Evolutionary conservation across 495 filamentous ascomycete genomes (phyloP).

Genomic region (Parmelia sp.): DNA sequence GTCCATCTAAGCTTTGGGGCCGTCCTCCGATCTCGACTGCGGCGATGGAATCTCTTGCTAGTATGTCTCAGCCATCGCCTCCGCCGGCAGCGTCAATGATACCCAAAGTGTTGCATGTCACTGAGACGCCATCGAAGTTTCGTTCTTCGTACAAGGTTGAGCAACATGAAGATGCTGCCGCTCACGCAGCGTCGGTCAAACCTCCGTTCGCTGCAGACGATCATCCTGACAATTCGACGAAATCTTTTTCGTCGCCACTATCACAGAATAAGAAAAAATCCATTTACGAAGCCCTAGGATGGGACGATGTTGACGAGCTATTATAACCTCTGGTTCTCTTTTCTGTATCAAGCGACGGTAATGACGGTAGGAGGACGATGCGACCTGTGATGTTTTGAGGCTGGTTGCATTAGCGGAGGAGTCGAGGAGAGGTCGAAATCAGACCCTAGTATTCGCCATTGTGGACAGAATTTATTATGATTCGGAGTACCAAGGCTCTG

Average conservation of each 20-base stretch:
- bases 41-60: neutral
- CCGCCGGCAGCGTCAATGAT: neutral
- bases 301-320: conserved; percentile 60
- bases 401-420: neutral
- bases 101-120: neutral
- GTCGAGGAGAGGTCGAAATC: neutral
- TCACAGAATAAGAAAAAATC: conserved; percentile 33
- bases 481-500: neutral
- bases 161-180: conserved; percentile 11
- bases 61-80: conserved; percentile 1
- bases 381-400: neutral
- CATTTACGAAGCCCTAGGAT: conserved; percentile 70
- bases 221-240: neutral
- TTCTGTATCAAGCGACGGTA: conserved; percentile 19
- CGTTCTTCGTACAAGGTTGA: neutral
- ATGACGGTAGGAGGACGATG: neutral
- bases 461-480: neutral
- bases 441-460: neutral
- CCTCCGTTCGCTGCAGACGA: conserved; percentile 27
- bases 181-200: conserved; percentile 24
- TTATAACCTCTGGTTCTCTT: conserved; percentile 22
- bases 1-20: conserved; percentile 33
- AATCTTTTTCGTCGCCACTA: conserved; percentile 10
- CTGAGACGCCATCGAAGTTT: conserved; percentile 8
- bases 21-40: conserved; percentile 28